phyloP scores from a whole-genome alignment of 176 grass and related monocot genomes.

The Otatea glauca region DNA sequence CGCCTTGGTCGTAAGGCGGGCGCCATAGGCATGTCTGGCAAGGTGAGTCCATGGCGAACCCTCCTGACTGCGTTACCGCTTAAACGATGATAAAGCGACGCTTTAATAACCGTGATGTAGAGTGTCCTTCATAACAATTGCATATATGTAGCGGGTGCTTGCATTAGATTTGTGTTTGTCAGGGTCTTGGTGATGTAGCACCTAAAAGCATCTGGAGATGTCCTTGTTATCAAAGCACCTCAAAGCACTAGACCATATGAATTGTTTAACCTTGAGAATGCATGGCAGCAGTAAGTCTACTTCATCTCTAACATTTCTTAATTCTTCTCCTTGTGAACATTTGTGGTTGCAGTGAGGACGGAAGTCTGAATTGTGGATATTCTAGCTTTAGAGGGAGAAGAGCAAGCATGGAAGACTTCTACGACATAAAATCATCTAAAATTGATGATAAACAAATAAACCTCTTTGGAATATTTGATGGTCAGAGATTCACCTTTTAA shows the following conservation, averaged over 20 bases:
- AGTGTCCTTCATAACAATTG: not conserved
- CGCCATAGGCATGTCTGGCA: too few species aligned
- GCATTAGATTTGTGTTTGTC: not conserved
- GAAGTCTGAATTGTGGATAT: conserved; percentile 90
- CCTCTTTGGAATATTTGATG: conserved; percentile 99
- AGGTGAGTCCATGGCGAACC: too few species aligned
- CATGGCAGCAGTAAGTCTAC: conserved; percentile 11
- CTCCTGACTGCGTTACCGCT: too few species aligned
- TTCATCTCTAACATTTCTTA: conserved; percentile 29
- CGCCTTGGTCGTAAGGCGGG: too few species aligned
- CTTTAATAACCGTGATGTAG: not conserved
- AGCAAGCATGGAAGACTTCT: conserved; percentile 97
- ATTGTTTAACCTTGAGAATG: conserved; percentile 29
- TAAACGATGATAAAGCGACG: too few species aligned
- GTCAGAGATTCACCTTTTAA: conserved; percentile 51
- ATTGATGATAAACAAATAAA: conserved; percentile 79
- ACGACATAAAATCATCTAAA: conserved; percentile 87
- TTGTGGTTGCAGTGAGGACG: conserved; percentile 75
- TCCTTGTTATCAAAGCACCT: not conserved
- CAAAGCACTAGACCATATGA: not conserved
- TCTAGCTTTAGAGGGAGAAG: conserved; percentile 97
- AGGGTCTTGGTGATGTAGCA: not conserved
- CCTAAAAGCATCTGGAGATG: conserved; percentile 16
- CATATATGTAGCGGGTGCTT: not conserved
- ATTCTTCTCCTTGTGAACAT: conserved; percentile 37